Evolutionary conservation across 2,329 filamentous ascomycete species (phyloP).

Genomic region (Pseudogymnoascus destructans): DNA sequence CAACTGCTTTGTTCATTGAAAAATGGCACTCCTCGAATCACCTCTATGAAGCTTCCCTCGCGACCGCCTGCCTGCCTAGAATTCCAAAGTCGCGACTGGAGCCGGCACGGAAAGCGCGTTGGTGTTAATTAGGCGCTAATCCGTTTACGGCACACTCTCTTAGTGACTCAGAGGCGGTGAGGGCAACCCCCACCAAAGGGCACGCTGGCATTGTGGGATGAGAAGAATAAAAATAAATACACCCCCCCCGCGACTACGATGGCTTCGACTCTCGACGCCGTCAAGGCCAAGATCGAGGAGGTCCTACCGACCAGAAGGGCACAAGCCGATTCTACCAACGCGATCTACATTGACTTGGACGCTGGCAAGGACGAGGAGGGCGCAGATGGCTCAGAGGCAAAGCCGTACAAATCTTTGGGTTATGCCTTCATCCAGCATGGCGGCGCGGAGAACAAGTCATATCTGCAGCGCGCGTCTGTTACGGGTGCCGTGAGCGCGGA

Average conservation of each 20-base stretch:
- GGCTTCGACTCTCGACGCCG: conserved; percentile 4
- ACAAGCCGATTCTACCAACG: conserved; percentile 25
- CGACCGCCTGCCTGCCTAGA: not conserved
- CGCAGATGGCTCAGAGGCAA: conserved; percentile 54
- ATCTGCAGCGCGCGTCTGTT: conserved; percentile 55
- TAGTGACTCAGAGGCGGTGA: conserved; percentile 8
- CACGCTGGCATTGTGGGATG: not conserved
- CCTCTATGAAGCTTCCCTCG: not conserved
- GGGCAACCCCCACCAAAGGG: not conserved
- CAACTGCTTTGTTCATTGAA: conserved; percentile 16
- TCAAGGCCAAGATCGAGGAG: conserved; percentile 9
- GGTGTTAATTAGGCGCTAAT: not conserved
- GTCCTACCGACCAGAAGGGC: not conserved
- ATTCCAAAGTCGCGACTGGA: conserved; percentile 16
- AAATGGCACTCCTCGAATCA: not conserved
- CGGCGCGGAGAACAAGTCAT: conserved; percentile 42
- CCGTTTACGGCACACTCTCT: not conserved
- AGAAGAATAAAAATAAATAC: not conserved
- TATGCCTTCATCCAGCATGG: conserved; percentile 62
- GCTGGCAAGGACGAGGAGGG: conserved; percentile 56
- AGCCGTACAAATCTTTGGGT: conserved; percentile 70
- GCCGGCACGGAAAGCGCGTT: not conserved
- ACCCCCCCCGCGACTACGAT: not conserved
- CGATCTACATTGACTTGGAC: conserved; percentile 70
- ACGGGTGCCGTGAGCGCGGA: conserved; percentile 46